These are phyloP conservation scores for Agrostemma githago DNA, from an alignment of 148 eudicot species.

Conservation along the genomic window DNA sequence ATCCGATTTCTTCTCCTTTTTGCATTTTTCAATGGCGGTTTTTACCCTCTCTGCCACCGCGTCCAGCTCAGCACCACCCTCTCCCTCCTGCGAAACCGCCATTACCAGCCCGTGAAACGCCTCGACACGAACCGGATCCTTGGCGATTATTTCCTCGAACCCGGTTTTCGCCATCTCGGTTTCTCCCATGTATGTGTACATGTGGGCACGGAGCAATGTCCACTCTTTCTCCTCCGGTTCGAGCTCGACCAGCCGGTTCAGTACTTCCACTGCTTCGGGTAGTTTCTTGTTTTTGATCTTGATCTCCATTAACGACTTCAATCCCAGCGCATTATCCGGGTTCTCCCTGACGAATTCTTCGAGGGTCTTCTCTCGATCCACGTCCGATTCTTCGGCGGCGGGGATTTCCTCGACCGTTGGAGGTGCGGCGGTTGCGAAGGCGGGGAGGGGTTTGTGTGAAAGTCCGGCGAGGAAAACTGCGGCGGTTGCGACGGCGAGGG, in stretches of 20 bases:
- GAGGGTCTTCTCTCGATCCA: constrained; percentile 35
- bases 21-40: constrained; percentile 48
- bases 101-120: constrained; percentile 79
- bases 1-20: constrained; percentile 48
- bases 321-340: constrained; percentile 36
- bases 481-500: constrained; percentile 45
- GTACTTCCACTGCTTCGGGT: constrained; percentile 42
- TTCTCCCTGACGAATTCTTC: constrained; percentile 32
- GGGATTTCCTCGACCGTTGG: constrained; percentile 13
- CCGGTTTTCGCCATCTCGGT: constrained; percentile 42
- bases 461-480: constrained; percentile 46
- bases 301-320: constrained; percentile 52
- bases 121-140: constrained; percentile 60
- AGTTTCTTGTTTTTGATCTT: constrained; percentile 49
- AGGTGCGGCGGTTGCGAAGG: constrained; percentile 28
- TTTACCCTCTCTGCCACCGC: constrained; percentile 42
- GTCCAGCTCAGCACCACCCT: constrained; percentile 27
- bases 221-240: constrained; percentile 66
- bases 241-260: constrained; percentile 46
- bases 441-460: constrained; percentile 22
- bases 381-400: constrained; percentile 17
- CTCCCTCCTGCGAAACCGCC: constrained; percentile 48
- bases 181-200: constrained; percentile 50
- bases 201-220: constrained; percentile 55
- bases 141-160: constrained; percentile 50